phyloP scores from a whole-genome alignment of 371 early-diverging fungal genomes.

The Rhizomucor miehei region DNA sequence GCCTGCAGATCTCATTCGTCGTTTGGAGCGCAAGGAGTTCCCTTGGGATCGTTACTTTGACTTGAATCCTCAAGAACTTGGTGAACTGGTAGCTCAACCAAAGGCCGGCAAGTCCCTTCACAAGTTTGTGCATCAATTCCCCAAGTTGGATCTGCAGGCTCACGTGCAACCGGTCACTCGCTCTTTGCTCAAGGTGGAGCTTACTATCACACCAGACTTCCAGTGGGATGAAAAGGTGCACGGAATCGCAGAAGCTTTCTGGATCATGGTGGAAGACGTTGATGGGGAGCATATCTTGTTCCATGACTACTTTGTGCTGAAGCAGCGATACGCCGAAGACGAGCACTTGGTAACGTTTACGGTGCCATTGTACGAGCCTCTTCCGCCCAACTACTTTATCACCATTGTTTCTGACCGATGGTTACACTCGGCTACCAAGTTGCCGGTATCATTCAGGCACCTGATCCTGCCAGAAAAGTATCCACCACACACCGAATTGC shows the following conservation, averaged over 20 bases:
- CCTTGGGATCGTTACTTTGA: slow-evolving; percentile 94
- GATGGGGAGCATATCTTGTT: slow-evolving; percentile 89
- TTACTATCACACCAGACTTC: slow-evolving; percentile 93
- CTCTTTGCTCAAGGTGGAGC: slow-evolving; percentile 82
- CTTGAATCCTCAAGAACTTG: slow-evolving; percentile 86
- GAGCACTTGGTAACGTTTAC: slow-evolving; percentile 84
- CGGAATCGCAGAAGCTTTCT: slow-evolving; percentile 86
- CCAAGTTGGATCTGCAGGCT: slow-evolving; percentile 84
- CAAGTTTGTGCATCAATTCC: slow-evolving; percentile 89
- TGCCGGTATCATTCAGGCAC: slow-evolving; percentile 92
- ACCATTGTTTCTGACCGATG: slow-evolving; percentile 91
- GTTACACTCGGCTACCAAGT: slow-evolving; percentile 86
- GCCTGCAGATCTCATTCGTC: slow-evolving; percentile 81
- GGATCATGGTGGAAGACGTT: slow-evolving; percentile 92
- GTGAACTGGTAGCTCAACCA: slow-evolving; percentile 86
- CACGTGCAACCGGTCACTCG: slow-evolving; percentile 94
- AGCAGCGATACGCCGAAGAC: slow-evolving; percentile 66
- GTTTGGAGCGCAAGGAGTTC: slow-evolving; percentile 92
- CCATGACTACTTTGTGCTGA: slow-evolving; percentile 86
- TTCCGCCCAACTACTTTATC: slow-evolving; percentile 96
- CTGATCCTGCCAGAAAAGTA: slow-evolving; percentile 90
- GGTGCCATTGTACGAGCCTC: slow-evolving; percentile 89
- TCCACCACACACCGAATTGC: slow-evolving; percentile 91
- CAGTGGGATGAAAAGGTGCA: slow-evolving; percentile 87
- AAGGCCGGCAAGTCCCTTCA: slow-evolving; percentile 88